Conservation (phyloP, 2,329 filamentous ascomycete genomes). For the Epichloe sp. region DNA sequence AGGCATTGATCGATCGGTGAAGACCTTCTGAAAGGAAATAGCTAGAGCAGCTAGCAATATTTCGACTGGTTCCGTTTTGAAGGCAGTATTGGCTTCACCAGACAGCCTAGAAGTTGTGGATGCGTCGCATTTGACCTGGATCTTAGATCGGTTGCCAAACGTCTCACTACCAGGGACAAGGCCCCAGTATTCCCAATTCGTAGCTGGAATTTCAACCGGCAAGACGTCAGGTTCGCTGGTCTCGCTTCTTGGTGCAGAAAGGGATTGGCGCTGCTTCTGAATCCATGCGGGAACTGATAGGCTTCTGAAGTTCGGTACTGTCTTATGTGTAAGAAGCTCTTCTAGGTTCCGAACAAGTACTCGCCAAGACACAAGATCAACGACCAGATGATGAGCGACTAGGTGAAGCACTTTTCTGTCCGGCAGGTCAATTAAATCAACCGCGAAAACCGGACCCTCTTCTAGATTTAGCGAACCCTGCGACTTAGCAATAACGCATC, state of each 20-base stretch:
- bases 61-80: conserved; percentile 25
- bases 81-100: conserved; percentile 14
- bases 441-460: too few species aligned
- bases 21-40: conserved; percentile 21
- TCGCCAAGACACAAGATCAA: conserved; percentile 38
- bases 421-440: too few species aligned
- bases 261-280: conserved; percentile 13
- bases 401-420: neutral
- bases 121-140: neutral
- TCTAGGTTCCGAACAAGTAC: conserved; percentile 14
- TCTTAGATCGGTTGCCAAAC: conserved; percentile 1
- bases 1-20: conserved; percentile 20
- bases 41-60: conserved; percentile 22
- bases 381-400: conserved; percentile 10
- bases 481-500: too few species aligned
- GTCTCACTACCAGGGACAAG: conserved; percentile 4
- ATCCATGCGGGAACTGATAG: conserved; percentile 24
- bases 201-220: conserved; percentile 3
- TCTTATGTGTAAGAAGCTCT: conserved; percentile 4
- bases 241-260: conserved; percentile 10
- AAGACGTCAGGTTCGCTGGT: neutral
- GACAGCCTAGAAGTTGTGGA: conserved; percentile 7
- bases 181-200: conserved; percentile 12
- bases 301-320: conserved; percentile 2
- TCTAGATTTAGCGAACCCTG: too few species aligned